Base-by-base conservation (phyloP, 192 early-diverging fungal genomes). In the Entomortierella chlamydospora region DNA sequence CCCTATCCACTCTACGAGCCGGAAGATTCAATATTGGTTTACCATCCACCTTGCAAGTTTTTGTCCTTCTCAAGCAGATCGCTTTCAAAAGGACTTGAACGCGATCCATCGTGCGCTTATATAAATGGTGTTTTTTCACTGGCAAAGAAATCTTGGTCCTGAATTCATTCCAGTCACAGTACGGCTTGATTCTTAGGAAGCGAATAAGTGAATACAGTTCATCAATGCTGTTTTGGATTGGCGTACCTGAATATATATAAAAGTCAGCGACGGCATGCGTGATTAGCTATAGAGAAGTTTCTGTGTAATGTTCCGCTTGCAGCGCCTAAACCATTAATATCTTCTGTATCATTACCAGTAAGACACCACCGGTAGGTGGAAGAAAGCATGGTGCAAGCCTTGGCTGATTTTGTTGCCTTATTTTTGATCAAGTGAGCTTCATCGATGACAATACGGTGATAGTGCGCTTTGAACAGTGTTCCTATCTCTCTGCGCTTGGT, bases 351-450 rank as follows among this genome's bases (percentile, higher is more conserved):
- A 18, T 83, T 91, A 51, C 89, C 87, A n/a, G 89, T 90, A 23
- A 92, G 64, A 47, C 90, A 90, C 91, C 91, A 92, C 49, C 89
- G 70, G 56, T 91, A 88, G 13, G 42, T 73, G 1, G 84, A 64
- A 45, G 79, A 49, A n/a, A 92, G 57, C 13, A 68, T 37, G 15
- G 78, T 57, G 43, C 88, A 89, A 7, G 89, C 83, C 45, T 65
- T 70, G 2, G 85, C 74, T 20, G 81, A 66, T 31, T 82, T 81
- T 0, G 89, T 83, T n/a, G 39, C 39, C 29, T 66, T 82, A 72
- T 89, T 90, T 53, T 90, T 91, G 65, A 91, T 88, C n/a, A 81
- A 68, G 29, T 92, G 91, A 4, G 91, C 90, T 60, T 92, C 91
- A 65, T 91, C 90, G 61, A 74, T 22, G 12, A 81, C 42, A 33